Conservation (phyloP, 2,329 filamentous ascomycete genomes). For the Fusarium scirpi region DNA sequence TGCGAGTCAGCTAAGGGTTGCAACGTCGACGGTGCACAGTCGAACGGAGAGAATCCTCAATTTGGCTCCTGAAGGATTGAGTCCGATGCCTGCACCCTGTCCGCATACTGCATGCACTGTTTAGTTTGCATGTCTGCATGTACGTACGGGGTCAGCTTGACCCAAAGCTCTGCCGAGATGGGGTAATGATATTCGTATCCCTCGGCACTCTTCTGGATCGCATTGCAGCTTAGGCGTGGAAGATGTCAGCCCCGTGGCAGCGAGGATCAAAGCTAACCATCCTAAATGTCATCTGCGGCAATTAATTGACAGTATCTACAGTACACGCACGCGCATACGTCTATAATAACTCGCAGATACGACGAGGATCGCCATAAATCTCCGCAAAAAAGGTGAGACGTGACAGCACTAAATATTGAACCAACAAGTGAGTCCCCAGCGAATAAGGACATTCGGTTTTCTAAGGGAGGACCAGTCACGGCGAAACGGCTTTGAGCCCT, state of each 20-base stretch:
- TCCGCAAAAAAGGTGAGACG: constrained; percentile 12
- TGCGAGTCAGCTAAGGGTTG: constrained; percentile 21
- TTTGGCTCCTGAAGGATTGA: constrained; percentile 11
- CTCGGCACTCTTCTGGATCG: not conserved
- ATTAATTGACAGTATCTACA: constrained; percentile 4
- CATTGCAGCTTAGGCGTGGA: not conserved
- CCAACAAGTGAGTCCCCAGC: not conserved
- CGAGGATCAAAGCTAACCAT: not conserved
- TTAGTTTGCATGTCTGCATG: not conserved
- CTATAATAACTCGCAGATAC: not conserved
- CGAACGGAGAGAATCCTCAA: constrained; percentile 14
- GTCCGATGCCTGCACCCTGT: constrained; percentile 2
- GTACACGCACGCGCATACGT: not conserved
- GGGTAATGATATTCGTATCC: not conserved
- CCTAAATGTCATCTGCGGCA: constrained; percentile 1
- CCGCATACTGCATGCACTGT: not conserved
- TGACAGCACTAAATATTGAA: not conserved
- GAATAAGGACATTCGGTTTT: constrained; percentile 8
- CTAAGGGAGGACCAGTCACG: not conserved
- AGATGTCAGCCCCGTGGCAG: not conserved
- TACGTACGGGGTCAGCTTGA: not conserved
- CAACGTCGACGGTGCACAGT: constrained; percentile 11
- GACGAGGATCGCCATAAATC: constrained; percentile 13
- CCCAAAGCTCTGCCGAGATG: not conserved
- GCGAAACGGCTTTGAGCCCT: constrained; percentile 18